Base-by-base conservation (phyloP, 2,329 filamentous ascomycete species). In the Cryphonectria naterciae region DNA sequence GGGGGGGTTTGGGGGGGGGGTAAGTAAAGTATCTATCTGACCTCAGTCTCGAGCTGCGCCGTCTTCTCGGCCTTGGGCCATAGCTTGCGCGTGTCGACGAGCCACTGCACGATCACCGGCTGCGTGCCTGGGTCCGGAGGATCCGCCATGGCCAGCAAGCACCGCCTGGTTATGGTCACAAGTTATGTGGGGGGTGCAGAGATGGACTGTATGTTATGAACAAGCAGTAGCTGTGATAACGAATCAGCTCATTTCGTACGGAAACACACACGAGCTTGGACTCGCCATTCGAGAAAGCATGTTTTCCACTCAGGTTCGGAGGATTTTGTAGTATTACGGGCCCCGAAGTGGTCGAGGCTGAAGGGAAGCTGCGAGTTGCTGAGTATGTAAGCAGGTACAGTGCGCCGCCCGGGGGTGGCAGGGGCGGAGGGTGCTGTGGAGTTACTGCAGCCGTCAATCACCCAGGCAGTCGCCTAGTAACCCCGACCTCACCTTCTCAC, bases 1-100 rank as follows among this genome's bases (percentile, higher is more conserved):
- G 41, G 60, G 37, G 15, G 28, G 41, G 17, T 8, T 19, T 4
- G 58, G 28, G 28, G 28, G 28, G 1, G 28, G 28, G 1, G 1
- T 32, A 32, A 32, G 28, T 32, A 32, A 32, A 32, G 28, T 32
- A 32, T 32, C 28, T 66, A 77, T 82, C 76, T 80, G 2, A 88
- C 87, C 70, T 80, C 80, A 43, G 78, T 78, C 73, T 81, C 79
- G 46, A 87, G 83, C 39, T 89, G 80, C 46, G 79, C 80, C 17
- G 87, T 88, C 76, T 84, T 79, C 63, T 76, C 78, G 32, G 83
- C 86, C 68, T 80, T 80, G n/a, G 87, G 84, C 86, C 87, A 91
- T 67, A 90, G 81, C 3, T 78, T 74, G 52, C 88, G 83, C 4
- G 89, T 91, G 79, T 91, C 89, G 52, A 91, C 80, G 69, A 89